Conservation (phyloP, 2,329 filamentous ascomycete species). For the Ceratocystis harringtonii region DNA sequence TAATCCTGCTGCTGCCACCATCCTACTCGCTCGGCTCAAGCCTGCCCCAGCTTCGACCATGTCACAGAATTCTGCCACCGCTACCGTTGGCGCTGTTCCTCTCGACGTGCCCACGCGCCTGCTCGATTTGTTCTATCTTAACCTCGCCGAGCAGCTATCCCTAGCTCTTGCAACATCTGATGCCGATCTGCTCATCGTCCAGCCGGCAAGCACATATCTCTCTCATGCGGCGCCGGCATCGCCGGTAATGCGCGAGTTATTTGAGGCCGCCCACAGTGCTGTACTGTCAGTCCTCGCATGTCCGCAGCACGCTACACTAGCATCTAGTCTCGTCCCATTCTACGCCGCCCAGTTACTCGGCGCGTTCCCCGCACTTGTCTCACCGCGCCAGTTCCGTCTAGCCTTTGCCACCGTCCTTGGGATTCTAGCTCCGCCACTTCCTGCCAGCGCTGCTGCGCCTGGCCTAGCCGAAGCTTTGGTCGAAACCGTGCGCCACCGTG, state of each 20-base stretch:
- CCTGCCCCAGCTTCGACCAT: constrained; percentile 37
- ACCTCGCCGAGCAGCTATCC: constrained; percentile 70
- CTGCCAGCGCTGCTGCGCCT: constrained; percentile 56
- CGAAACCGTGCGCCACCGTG: constrained; percentile 59
- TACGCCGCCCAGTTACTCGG: constrained; percentile 71
- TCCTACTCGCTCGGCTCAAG: constrained; percentile 50
- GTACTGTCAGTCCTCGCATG: constrained; percentile 67
- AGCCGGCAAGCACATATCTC: constrained; percentile 62
- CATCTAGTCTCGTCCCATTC: constrained; percentile 58
- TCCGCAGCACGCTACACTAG: constrained; percentile 58
- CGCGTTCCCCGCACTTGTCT: constrained; percentile 65
- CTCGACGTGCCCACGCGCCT: constrained; percentile 38
- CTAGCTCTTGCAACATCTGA: constrained; percentile 49
- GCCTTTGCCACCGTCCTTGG: constrained; percentile 76
- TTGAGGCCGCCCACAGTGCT: constrained; percentile 75
- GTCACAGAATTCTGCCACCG: neutral
- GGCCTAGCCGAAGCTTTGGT: constrained; percentile 66
- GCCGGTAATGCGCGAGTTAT: constrained; percentile 43
- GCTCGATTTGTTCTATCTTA: constrained; percentile 78
- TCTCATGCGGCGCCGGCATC: constrained; percentile 31
- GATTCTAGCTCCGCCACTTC: constrained; percentile 65
- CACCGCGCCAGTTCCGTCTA: constrained; percentile 71
- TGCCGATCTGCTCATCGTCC: constrained; percentile 59
- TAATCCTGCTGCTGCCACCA: constrained; percentile 49
- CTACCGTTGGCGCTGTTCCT: constrained; percentile 16